Evolutionary conservation across 805 yeast species (phyloP).

Genomic region (Candida silvicultrix): DNA sequence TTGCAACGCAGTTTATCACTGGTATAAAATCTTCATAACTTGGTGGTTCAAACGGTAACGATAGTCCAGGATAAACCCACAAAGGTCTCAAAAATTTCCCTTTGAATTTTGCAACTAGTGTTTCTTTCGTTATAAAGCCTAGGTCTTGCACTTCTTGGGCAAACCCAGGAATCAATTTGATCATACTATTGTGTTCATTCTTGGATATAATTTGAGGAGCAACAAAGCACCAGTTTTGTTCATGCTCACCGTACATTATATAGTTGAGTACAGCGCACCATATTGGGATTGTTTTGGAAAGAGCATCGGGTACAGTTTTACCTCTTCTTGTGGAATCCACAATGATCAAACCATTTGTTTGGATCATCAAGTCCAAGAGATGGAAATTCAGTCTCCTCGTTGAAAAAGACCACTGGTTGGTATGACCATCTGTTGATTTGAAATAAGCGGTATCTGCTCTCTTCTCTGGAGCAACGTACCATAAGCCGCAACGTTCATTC

Average conservation of each 20-base stretch:
- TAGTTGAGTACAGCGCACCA: conserved; percentile 81
- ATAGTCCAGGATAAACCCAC: conserved; percentile 59
- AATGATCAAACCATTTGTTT: conserved; percentile 44
- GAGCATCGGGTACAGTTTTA: conserved; percentile 78
- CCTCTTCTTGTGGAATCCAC: conserved; percentile 88
- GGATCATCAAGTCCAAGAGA: conserved; percentile 41
- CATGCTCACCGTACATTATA: conserved; percentile 34
- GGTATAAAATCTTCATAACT: conserved; percentile 30
- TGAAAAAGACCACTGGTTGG: conserved; percentile 73
- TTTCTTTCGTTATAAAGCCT: conserved; percentile 30
- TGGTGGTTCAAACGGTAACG: conserved; percentile 29
- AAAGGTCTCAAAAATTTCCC: conserved; percentile 54
- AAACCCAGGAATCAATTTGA: conserved; percentile 39
- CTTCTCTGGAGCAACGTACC: conserved; percentile 59
- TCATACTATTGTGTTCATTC: conserved; percentile 52
- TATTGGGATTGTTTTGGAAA: conserved; percentile 82
- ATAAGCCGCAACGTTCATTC: conserved; percentile 81
- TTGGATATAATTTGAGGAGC: conserved; percentile 50
- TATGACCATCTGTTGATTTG: conserved; percentile 91
- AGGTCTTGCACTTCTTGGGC: conserved; percentile 36
- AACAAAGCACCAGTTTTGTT: conserved; percentile 33
- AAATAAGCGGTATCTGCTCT: conserved; percentile 55
- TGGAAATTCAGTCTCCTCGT: conserved; percentile 71
- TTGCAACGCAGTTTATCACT: conserved; percentile 52
- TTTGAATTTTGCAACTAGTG: conserved; percentile 25